Evolutionary conservation across 1,284 basidiomycete genomes (phyloP).

Genomic region (Cutaneotrichosporon curvatum): DNA sequence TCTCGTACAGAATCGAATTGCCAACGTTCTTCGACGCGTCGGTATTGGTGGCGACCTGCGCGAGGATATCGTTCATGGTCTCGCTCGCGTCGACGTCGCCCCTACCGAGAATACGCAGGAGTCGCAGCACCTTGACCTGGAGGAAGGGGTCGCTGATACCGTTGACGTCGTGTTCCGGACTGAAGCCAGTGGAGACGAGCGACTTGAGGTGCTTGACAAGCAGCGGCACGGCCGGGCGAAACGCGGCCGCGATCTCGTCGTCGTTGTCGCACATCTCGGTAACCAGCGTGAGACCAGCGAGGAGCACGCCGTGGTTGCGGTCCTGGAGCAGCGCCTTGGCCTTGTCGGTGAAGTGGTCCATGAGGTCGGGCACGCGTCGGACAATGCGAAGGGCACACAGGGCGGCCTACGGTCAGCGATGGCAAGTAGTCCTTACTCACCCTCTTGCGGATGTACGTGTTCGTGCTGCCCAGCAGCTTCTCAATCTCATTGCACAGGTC

Average conservation of each 20-base stretch:
- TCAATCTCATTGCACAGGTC: slow-evolving; percentile 96
- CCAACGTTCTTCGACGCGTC: slow-evolving; percentile 98
- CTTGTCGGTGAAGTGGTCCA: slow-evolving; percentile 85
- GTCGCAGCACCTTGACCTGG: slow-evolving; percentile 93
- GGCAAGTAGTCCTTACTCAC: slow-evolving; percentile 46
- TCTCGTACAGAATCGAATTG: slow-evolving; percentile 96
- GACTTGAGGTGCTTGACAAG: slow-evolving; percentile 95
- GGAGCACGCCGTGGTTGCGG: slow-evolving; percentile 91
- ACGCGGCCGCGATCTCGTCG: slow-evolving; percentile 66
- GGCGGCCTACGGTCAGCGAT: slow-evolving; percentile 59
- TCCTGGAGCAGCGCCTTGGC: slow-evolving; percentile 88
- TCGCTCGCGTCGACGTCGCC: slow-evolving; percentile 84
- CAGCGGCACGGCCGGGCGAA: slow-evolving; percentile 87
- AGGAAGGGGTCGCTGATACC: slow-evolving; percentile 99
- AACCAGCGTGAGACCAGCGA: slow-evolving; percentile 88
- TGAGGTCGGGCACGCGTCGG: slow-evolving; percentile 91
- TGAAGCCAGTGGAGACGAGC: slow-evolving; percentile 92
- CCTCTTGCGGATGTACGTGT: slow-evolving; percentile 99
- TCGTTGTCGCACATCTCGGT: slow-evolving; percentile 89
- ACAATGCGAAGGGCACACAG: slow-evolving; percentile 94
- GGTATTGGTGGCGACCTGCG: slow-evolving; percentile 96
- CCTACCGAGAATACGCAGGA: slow-evolving; percentile 79
- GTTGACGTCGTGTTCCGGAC: slow-evolving; percentile 98
- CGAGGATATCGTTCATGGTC: slow-evolving; percentile 96
- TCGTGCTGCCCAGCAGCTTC: slow-evolving; percentile 92